Conservation (phyloP, 192 early-diverging fungal species). For the Backusella westeae region DNA sequence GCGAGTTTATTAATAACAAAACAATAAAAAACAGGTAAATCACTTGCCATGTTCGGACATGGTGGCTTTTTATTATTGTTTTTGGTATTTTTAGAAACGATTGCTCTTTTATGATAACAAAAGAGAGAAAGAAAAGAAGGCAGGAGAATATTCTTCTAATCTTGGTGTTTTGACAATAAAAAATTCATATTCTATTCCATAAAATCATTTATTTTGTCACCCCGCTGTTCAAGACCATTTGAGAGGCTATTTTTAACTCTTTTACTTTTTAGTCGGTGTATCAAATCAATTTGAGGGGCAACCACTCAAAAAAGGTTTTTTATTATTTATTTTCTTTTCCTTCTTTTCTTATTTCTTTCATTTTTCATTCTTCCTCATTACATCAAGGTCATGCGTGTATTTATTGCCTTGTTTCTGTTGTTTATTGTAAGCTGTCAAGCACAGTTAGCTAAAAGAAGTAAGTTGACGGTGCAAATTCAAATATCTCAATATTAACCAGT, state of each 20-base stretch:
- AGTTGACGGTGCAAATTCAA: not conserved
- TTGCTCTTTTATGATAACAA: not conserved
- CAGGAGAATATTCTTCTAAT: not conserved
- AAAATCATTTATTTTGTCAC: slow-evolving; percentile 1
- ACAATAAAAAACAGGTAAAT: not conserved
- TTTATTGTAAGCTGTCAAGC: not conserved
- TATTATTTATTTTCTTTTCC: not conserved
- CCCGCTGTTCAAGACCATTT: not conserved
- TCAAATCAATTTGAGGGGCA: slow-evolving; percentile 2
- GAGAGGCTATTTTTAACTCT: not conserved
- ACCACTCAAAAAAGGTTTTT: slow-evolving; percentile 3
- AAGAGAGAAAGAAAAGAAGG: not conserved
- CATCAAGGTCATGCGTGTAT: not conserved
- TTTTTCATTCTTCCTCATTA: not conserved
- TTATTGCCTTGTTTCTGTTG: not conserved
- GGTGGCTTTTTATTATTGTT: not conserved
- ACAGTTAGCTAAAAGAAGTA: slow-evolving; percentile 6
- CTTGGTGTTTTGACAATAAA: not conserved
- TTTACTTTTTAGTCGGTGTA: not conserved
- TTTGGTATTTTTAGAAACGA: not conserved
- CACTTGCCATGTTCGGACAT: not conserved
- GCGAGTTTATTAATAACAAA: not conserved
- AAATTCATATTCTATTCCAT: too few relatives aligned
- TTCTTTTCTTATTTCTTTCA: not conserved
- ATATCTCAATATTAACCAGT: not conserved